Evolutionary conservation across 768 basidiomycete genomes (phyloP).

Genomic region (Tulasnella sp.): DNA sequence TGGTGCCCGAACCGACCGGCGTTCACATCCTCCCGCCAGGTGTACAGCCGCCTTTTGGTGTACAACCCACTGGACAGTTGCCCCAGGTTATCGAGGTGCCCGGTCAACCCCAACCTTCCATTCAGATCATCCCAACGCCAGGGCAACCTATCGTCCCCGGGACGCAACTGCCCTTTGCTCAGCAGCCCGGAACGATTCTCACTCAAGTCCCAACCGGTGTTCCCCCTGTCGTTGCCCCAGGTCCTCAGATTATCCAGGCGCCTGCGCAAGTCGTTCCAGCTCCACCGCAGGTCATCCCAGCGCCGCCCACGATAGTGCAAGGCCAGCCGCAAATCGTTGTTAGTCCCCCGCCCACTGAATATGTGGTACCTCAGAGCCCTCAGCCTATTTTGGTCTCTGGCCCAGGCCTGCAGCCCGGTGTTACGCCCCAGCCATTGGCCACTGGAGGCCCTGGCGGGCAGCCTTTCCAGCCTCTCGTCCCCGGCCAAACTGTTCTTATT

Average conservation of each 20-base stretch:
- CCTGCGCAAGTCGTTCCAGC: background rate
- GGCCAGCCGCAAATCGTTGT: slow-evolving; percentile 6
- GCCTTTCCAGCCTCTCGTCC: background rate
- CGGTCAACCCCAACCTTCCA: too few species aligned
- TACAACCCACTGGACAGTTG: too few species aligned
- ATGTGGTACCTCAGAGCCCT: background rate
- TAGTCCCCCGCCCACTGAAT: too few species aligned
- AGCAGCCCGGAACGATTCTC: background rate
- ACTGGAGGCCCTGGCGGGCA: background rate
- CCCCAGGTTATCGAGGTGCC: too few species aligned
- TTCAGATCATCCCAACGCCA: too few species aligned
- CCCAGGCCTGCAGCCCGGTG: slow-evolving; percentile 1
- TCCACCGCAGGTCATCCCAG: background rate
- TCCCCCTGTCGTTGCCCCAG: too few species aligned
- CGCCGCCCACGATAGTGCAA: background rate
- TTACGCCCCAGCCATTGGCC: background rate
- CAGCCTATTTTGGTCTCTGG: background rate
- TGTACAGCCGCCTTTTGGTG: too few species aligned
- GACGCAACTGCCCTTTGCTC: too few species aligned
- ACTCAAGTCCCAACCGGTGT: background rate
- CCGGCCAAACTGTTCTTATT: background rate
- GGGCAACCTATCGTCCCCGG: too few species aligned
- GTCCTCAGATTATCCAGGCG: background rate
- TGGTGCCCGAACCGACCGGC: too few species aligned
- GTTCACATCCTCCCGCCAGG: too few species aligned